Conservation (phyloP, 1,284 basidiomycete genomes). For the Inonotus hispidus region DNA sequence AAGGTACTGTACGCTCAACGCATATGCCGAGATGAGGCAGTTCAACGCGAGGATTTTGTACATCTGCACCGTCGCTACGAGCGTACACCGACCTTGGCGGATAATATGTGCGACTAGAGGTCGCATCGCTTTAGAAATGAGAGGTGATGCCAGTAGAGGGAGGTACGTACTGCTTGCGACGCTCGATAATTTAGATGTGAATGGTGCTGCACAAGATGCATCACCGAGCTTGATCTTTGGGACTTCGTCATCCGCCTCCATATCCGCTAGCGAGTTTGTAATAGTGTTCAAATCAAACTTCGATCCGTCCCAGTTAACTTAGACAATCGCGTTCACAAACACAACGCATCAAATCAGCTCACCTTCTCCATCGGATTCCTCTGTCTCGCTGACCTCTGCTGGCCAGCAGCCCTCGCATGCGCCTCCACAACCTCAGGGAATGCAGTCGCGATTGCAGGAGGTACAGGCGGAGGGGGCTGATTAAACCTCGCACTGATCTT, state of each 20-base stretch:
- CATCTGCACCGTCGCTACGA: constrained; percentile 97
- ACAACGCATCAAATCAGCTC: constrained; percentile 16
- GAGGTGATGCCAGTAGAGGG: not conserved
- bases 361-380: constrained; percentile 90
- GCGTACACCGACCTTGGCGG: constrained; percentile 91
- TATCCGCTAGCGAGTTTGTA: constrained; percentile 84
- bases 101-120: constrained; percentile 86
- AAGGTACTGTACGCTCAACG: constrained; percentile 90
- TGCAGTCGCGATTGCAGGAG: constrained; percentile 74
- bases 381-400: constrained; percentile 61
- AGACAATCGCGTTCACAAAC: not conserved
- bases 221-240: constrained; percentile 97
- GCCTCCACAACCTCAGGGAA: constrained; percentile 89
- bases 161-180: constrained; percentile 73
- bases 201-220: constrained; percentile 93
- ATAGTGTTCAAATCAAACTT: constrained; percentile 87
- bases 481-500: constrained; percentile 85
- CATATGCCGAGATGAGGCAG: constrained; percentile 94
- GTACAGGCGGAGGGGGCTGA: constrained; percentile 88
- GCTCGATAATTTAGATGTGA: constrained; percentile 92
- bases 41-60: constrained; percentile 97
- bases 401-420: constrained; percentile 69
- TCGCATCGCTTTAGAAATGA: constrained; percentile 9
- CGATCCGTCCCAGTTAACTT: not conserved
- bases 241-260: constrained; percentile 90